Evolutionary conservation across 768 basidiomycete genomes (phyloP), one percentile per base, ranked within the genome.

Genomic region (Lentinus brumalis): DNA sequence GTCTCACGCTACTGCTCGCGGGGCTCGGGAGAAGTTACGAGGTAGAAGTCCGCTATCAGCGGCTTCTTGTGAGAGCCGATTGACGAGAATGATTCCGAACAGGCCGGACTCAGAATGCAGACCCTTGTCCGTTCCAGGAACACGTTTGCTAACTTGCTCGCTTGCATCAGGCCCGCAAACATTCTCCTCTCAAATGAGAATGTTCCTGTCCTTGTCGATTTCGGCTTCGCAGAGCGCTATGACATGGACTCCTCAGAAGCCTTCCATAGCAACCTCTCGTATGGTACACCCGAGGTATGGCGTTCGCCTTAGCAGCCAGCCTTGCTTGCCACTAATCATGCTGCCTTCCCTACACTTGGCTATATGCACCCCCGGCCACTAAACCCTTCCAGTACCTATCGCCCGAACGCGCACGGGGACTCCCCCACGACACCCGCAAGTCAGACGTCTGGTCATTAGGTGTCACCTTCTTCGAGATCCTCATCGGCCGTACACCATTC

Each of bases 181-280:
- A 94, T 99, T 66, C 82, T 99, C 2, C 79, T 99, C 49, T 91
- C 91, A 0, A 75, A 77, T 56, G 81, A 87, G 64, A 88, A 88
- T 67, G 77, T 94, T 1, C 93, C 94, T 0, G 90, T 97, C 3
- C 83, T 98, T 4, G 90, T 97, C 40, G 97, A 98, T 74, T 99
- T 97, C 69, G 96, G 97, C 1, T 99, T 98, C 67, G 94, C 96
- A 2, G 92, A 96, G 69, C 86, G 85, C 65, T 95, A 95, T 70
- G 88, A 92, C 64, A 68, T 82, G 45, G 72, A 76, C 1, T 84
- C 86, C 0, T 71, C 78, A 16, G 85, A 84, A 18, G 87, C 90
- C 1, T 94, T 94, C 77, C 85, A 87, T 64, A 91, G 89, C 66
- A 91, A 91, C 67, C 81, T 93, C 49, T 85, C 91, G 0, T 92